Conservation (phyloP, 768 basidiomycete species). For the Panaeolus papilionaceus region DNA sequence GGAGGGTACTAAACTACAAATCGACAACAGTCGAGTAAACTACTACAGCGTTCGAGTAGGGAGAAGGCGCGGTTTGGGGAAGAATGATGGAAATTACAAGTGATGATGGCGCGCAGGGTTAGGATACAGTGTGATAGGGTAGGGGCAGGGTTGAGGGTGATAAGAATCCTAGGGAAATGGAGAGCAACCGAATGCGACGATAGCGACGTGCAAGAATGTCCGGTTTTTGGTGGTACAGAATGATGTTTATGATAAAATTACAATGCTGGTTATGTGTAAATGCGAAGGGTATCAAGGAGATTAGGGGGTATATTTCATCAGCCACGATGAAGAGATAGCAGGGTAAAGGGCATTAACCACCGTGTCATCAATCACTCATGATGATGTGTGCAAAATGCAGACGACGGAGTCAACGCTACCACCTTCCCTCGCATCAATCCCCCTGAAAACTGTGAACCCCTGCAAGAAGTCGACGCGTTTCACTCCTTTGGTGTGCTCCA, state of each 20-base stretch:
- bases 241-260: neutral
- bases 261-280: neutral
- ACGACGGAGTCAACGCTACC: conserved; percentile 11
- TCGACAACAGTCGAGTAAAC: neutral
- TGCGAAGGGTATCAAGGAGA: neutral
- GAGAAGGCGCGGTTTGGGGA: neutral
- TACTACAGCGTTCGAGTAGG: neutral
- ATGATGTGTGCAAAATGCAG: conserved; percentile 1
- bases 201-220: neutral
- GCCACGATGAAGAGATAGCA: neutral
- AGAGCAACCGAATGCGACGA: neutral
- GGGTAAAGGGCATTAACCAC: neutral
- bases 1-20: neutral
- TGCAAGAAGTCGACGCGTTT: conserved; percentile 6
- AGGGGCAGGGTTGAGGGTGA: neutral
- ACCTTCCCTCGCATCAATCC: conserved; percentile 3
- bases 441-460: conserved; percentile 5
- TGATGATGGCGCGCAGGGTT: neutral
- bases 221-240: conserved; percentile 2
- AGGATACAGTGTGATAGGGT: neutral
- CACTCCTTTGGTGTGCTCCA: neutral
- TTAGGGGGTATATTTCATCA: conserved; percentile 8
- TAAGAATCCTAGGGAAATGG: neutral
- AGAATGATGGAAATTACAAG: neutral
- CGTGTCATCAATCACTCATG: conserved; percentile 3